Evolutionary conservation across 2,329 filamentous ascomycete genomes (phyloP).

Genomic region (Apiospora hydei): DNA sequence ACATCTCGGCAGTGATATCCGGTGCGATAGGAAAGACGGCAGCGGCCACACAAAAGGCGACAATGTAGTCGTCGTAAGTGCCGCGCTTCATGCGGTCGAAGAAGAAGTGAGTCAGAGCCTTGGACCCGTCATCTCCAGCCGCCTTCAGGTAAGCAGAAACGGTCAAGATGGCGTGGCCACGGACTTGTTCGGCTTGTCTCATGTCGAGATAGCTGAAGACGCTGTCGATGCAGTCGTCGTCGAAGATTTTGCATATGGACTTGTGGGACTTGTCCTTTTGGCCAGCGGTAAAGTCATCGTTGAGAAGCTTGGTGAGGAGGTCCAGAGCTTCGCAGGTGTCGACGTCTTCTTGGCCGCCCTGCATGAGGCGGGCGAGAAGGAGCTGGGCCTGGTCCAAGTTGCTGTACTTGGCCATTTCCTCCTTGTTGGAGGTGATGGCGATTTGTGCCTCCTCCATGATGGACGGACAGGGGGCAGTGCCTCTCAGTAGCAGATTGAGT

Average conservation of each 20-base stretch:
- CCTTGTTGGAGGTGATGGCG: conserved; percentile 35
- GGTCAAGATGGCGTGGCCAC: conserved; percentile 82
- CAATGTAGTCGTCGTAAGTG: conserved; percentile 86
- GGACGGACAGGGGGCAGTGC: not conserved
- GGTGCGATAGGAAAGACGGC: conserved; percentile 87
- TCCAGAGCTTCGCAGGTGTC: conserved; percentile 69
- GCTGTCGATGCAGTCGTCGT: conserved; percentile 81
- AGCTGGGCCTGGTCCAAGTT: conserved; percentile 70
- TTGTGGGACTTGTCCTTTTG: conserved; percentile 50
- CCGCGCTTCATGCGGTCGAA: conserved; percentile 73
- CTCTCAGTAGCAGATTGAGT: not conserved
- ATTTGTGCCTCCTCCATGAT: conserved; percentile 41
- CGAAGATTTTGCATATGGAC: conserved; percentile 68
- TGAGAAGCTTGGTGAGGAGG: conserved; percentile 65
- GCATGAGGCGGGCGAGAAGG: conserved; percentile 87
- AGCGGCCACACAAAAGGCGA: conserved; percentile 92
- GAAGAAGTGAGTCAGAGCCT: conserved; percentile 77
- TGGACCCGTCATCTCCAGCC: conserved; percentile 73
- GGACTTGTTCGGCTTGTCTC: conserved; percentile 74
- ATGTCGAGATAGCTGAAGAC: conserved; percentile 88
- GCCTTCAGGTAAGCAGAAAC: conserved; percentile 85
- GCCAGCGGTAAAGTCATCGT: conserved; percentile 57
- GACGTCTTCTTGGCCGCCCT: conserved; percentile 84
- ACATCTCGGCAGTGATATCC: conserved; percentile 76
- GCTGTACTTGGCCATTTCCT: conserved; percentile 37